phyloP scores from a whole-genome alignment of 768 basidiomycete species.

The Leucogyrophana mollusca region DNA sequence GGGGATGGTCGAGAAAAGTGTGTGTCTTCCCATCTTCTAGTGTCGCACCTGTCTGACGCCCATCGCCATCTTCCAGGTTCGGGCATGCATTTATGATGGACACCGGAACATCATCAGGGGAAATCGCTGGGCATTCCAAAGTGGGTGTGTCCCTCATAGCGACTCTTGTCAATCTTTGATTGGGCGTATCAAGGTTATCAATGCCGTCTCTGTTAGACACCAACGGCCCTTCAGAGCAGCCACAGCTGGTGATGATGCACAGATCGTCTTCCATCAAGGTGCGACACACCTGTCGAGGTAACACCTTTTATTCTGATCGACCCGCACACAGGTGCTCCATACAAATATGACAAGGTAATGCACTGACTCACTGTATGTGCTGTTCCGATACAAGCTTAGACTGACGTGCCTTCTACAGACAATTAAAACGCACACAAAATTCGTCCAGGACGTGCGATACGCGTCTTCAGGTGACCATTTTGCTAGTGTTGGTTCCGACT shows the following conservation, averaged over 20 bases:
- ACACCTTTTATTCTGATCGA: conserved; percentile 1
- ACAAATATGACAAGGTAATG: conserved; percentile 80
- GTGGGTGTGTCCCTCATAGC: conserved; percentile 31
- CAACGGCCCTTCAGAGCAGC: conserved; percentile 91
- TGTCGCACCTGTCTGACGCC: background rate
- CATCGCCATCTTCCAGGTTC: conserved; percentile 48
- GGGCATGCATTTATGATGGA: conserved; percentile 85
- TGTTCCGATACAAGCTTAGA: background rate
- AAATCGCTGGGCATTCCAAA: conserved; percentile 89
- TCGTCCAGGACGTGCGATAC: conserved; percentile 88
- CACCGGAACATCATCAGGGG: conserved; percentile 81
- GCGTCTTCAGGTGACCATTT: conserved; percentile 81
- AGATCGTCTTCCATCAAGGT: conserved; percentile 84
- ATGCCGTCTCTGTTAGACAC: conserved; percentile 83
- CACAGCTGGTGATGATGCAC: conserved; percentile 82
- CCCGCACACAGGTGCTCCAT: conserved; percentile 62
- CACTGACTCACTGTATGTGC: background rate
- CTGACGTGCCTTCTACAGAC: conserved; percentile 41
- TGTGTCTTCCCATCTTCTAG: background rate
- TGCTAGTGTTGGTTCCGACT: conserved; percentile 87
- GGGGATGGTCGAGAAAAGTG: conserved; percentile 92
- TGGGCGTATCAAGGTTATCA: conserved; percentile 56
- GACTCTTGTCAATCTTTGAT: background rate
- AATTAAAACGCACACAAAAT: conserved; percentile 86
- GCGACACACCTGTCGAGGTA: conserved; percentile 7